Evolutionary conservation across 78 protist genomes (phyloP).

Genomic region (Tieghemostelium lacteum): DNA sequence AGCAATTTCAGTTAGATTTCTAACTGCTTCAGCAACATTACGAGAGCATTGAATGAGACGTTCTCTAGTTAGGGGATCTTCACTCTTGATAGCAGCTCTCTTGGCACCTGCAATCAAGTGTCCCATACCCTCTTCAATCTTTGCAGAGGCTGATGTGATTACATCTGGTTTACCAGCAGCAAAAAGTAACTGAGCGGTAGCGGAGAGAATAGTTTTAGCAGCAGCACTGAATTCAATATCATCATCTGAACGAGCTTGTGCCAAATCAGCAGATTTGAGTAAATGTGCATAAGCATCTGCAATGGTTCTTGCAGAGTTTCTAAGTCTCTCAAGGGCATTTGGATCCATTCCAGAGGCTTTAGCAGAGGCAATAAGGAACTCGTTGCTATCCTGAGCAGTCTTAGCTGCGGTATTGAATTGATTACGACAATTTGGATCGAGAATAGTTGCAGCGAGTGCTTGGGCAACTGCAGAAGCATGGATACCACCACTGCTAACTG

Average conservation of each 20-base stretch:
- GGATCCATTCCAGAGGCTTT: conserved; percentile 58
- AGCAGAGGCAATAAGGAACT: conserved; percentile 34
- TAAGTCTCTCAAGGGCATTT: conserved; percentile 26
- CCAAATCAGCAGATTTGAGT: conserved; percentile 70
- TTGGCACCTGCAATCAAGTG: conserved; percentile 83
- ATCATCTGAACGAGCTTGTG: conserved; percentile 64
- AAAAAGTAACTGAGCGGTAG: conserved; percentile 67
- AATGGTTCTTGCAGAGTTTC: conserved; percentile 44
- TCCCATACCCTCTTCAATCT: conserved; percentile 66
- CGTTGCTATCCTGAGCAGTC: conserved; percentile 61
- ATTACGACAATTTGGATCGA: conserved; percentile 57
- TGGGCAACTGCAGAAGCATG: conserved; percentile 61
- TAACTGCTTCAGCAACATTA: conserved; percentile 74
- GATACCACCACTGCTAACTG: conserved; percentile 25
- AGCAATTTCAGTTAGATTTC: conserved; percentile 50
- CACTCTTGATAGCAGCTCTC: conserved; percentile 57
- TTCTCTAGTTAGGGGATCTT: conserved; percentile 60
- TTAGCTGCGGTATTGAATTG: conserved; percentile 76
- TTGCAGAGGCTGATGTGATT: conserved; percentile 6
- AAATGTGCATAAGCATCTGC: conserved; percentile 74
- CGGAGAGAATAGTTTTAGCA: conserved; percentile 43
- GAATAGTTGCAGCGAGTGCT: conserved; percentile 75
- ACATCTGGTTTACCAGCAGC: conserved; percentile 51
- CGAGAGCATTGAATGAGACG: conserved; percentile 71
- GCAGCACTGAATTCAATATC: conserved; percentile 77